Conservation (phyloP, 768 basidiomycete genomes). For the Tricholomella constricta region DNA sequence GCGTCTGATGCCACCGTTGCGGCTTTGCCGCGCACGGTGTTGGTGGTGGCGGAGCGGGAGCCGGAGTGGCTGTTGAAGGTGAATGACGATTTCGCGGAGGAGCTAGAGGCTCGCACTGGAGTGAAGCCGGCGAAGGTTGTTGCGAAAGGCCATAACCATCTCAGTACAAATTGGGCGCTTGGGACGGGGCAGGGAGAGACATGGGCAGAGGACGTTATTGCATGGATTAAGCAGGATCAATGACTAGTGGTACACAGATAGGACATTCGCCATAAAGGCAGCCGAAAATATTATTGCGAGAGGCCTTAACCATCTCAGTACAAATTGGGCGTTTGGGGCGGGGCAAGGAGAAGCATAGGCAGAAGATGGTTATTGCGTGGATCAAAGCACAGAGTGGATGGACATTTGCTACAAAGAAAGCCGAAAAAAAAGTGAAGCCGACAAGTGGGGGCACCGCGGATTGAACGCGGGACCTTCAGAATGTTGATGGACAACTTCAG, state of each 20-base stretch:
- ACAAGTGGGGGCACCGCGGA: too few relatives aligned
- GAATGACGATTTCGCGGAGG: constrained; percentile 38
- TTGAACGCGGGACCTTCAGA: too few relatives aligned
- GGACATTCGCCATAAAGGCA: too few relatives aligned
- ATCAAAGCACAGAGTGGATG: too few relatives aligned
- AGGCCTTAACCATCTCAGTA: constrained; percentile 68
- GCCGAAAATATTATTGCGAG: constrained; percentile 44
- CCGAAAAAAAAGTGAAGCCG: too few relatives aligned
- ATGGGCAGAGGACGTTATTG: constrained; percentile 54
- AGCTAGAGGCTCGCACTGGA: constrained; percentile 38
- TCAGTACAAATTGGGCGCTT: constrained; percentile 54
- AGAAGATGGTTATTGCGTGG: constrained; percentile 45
- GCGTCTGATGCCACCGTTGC: constrained; percentile 36
- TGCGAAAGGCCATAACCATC: constrained; percentile 60
- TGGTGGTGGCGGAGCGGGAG: constrained; percentile 56
- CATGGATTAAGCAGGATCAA: constrained; percentile 41
- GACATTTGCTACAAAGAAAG: too few relatives aligned
- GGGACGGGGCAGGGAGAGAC: constrained; percentile 59
- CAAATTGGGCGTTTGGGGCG: constrained; percentile 47
- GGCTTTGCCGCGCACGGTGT: constrained; percentile 46
- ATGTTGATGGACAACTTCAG: too few relatives aligned
- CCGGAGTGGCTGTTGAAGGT: constrained; percentile 44
- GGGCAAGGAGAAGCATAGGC: constrained; percentile 69
- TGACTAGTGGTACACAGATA: too few relatives aligned
- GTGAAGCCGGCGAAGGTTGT: constrained; percentile 36